These are phyloP conservation scores for Fusarium sp. DNA, from an alignment of 2,329 filamentous ascomycete species.

Conservation along the genomic window DNA sequence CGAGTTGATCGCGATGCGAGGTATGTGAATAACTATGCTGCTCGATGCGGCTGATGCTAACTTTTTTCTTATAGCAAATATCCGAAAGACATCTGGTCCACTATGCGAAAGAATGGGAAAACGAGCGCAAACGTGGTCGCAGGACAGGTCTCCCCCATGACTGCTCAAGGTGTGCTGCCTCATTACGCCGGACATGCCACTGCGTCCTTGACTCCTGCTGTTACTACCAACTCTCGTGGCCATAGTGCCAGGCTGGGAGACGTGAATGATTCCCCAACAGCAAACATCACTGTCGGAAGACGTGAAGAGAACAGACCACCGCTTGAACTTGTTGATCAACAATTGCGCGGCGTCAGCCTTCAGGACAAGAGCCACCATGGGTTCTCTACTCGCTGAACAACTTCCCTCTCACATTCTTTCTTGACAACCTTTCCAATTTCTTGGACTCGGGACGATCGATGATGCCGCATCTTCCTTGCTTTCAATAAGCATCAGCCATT, in stretches of 20 bases:
- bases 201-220: slow-evolving; percentile 60
- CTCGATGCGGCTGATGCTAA: slow-evolving; percentile 22
- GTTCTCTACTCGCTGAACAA: slow-evolving; percentile 33
- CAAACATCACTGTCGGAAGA: slow-evolving; percentile 49
- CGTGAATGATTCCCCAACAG: slow-evolving; percentile 32
- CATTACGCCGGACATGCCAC: slow-evolving; percentile 65
- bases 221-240: slow-evolving; percentile 50
- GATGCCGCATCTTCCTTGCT: slow-evolving; percentile 16
- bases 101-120: slow-evolving; percentile 64
- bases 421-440: slow-evolving; percentile 16
- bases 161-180: slow-evolving; percentile 65
- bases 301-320: slow-evolving; percentile 61
- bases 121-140: slow-evolving; percentile 60
- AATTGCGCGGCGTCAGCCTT: slow-evolving; percentile 27
- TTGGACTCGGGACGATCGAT: slow-evolving; percentile 4
- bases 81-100: slow-evolving; percentile 61
- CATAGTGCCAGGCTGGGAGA: slow-evolving; percentile 46
- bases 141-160: slow-evolving; percentile 64
- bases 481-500: slow-evolving; percentile 47
- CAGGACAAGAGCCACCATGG: slow-evolving; percentile 29
- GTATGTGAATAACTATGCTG: slow-evolving; percentile 45
- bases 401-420: slow-evolving; percentile 14
- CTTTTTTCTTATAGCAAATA: slow-evolving; percentile 52
- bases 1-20: slow-evolving; percentile 42
- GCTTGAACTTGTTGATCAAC: slow-evolving; percentile 30